A percentile compares a stretch with the other conserved stretches of the same genome.
phyloP scores from a whole-genome alignment of 1,139 yeast genomes.

The Lodderomyces orthopsilosis region DNA sequence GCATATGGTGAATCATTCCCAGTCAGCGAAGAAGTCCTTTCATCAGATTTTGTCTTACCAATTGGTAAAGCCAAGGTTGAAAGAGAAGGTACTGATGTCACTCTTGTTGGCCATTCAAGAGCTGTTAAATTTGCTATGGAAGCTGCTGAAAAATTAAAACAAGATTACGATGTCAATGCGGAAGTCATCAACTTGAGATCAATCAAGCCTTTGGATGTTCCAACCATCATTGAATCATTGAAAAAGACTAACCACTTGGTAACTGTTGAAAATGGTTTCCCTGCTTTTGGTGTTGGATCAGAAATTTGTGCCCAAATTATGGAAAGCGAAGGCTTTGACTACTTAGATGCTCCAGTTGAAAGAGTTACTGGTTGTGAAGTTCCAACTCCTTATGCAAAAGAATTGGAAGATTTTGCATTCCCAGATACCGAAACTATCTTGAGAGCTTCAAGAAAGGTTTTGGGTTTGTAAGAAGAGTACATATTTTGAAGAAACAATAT shows the following conservation, averaged over 20 bases:
- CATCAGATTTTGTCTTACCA: slow-evolving; percentile 87
- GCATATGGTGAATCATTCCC: slow-evolving; percentile 90
- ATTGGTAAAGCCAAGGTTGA: slow-evolving; percentile 96
- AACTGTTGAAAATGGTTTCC: slow-evolving; percentile 97
- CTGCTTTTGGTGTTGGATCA: slow-evolving; percentile 97
- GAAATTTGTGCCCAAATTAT: slow-evolving; percentile 96
- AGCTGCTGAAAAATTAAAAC: slow-evolving; percentile 85
- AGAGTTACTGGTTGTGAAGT: slow-evolving; percentile 99
- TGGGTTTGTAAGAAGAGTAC: slow-evolving; percentile 51
- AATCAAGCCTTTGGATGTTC: slow-evolving; percentile 93
- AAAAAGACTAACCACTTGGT: slow-evolving; percentile 97
- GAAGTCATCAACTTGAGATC: slow-evolving; percentile 96
- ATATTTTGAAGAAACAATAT: background rate
- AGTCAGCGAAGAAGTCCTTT: slow-evolving; percentile 82
- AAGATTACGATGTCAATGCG: slow-evolving; percentile 83
- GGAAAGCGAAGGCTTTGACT: slow-evolving; percentile 98
- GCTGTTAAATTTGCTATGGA: slow-evolving; percentile 80
- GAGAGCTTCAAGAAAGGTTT: slow-evolving; percentile 87
- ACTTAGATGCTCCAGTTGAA: slow-evolving; percentile 97
- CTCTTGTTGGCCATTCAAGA: slow-evolving; percentile 89
- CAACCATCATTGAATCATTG: slow-evolving; percentile 79
- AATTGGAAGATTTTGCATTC: slow-evolving; percentile 97
- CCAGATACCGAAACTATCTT: slow-evolving; percentile 90
- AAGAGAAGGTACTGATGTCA: slow-evolving; percentile 85
- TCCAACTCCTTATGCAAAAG: slow-evolving; percentile 97